Base-by-base conservation (phyloP, 2,329 filamentous ascomycete genomes). In the Dendryphion nanum region DNA sequence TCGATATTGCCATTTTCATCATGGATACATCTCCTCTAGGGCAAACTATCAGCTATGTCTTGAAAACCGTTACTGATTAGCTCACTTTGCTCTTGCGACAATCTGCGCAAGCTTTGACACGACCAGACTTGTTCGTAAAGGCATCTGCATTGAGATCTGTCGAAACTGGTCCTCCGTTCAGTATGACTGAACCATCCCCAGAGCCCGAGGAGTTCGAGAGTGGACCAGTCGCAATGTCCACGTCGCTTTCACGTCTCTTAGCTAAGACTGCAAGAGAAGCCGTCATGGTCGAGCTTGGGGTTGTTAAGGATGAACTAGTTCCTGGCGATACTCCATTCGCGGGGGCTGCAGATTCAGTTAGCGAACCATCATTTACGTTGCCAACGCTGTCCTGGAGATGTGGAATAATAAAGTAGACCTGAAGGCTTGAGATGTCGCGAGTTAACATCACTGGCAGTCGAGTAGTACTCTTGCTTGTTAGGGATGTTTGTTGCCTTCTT, bases 81-180 rank as follows among this genome's bases (percentile, higher is more conserved):
- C 74, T 61, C 57, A 82, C 80, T 72, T 83, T 83, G 71, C 79
- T 82, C 59, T 81, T 83, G 31, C 81, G 75, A 61, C 81, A 84
- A 50, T 83, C 79, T 41, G 79, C 73, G 57, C 81, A 84, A 30
- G 81, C 81, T 60, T 82, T 83, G 52, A 74, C 81, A 51, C 80
- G 64, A 42, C 78, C 73, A 57, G 79, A 78, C 63, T 79, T 74
- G 31, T 69, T 71, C 42, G 76, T 62, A 44, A 65, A 52, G 44
- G 66, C 57, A 30, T 68, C 64, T n/a, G 50, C 48, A 16, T 55
- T 56, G n/a, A 58, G 47, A 33, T 64, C 61, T 17, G 53, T 54
- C 59, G 60, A 56, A 28, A 54, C 66, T 49, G 53, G 55, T 2
- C 52, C 50, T 26, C 54, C 55, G 35, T 58, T 59, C 18, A 57